Evolutionary conservation across 441 rosid species (phyloP).

Genomic region (Capsella rubella): DNA sequence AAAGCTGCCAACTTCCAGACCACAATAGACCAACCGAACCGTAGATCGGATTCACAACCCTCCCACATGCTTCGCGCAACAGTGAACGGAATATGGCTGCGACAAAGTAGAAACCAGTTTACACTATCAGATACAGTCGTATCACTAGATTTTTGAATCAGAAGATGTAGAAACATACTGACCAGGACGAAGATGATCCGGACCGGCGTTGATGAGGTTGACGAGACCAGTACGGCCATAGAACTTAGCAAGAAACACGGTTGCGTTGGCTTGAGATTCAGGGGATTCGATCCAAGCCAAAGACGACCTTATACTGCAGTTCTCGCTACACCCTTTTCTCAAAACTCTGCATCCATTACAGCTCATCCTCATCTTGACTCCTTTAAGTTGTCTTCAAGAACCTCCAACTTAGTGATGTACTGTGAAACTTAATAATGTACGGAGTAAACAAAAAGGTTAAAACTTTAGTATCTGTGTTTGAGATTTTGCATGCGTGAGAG

Average conservation of each 20-base stretch:
- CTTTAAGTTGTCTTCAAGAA: neutral
- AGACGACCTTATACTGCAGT: conserved; percentile 48
- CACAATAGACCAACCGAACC: no score
- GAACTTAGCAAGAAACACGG: conserved; percentile 68
- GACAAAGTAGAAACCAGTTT: no score
- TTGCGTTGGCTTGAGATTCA: conserved; percentile 44
- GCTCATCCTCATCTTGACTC: conserved; percentile 56
- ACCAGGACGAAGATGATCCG: conserved; percentile 66
- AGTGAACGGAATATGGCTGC: no score
- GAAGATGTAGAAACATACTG: conserved; percentile 1
- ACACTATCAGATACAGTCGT: no score
- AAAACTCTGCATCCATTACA: conserved; percentile 72
- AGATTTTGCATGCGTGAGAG: conserved; percentile 11
- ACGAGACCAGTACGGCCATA: conserved; percentile 68
- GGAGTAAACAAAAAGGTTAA: no score
- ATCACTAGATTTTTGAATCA: neutral
- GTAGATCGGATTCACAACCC: no score
- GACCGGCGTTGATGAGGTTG: conserved; percentile 69
- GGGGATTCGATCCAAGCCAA: no score
- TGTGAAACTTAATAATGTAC: no score
- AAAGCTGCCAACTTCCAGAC: no score
- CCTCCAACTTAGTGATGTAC: no score
- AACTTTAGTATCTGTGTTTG: neutral
- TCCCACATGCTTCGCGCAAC: neutral
- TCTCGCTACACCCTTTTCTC: conserved; percentile 45